These are phyloP conservation scores for Clonostachys solani DNA, from an alignment of 2,329 filamentous ascomycete species.

Conservation along the genomic window DNA sequence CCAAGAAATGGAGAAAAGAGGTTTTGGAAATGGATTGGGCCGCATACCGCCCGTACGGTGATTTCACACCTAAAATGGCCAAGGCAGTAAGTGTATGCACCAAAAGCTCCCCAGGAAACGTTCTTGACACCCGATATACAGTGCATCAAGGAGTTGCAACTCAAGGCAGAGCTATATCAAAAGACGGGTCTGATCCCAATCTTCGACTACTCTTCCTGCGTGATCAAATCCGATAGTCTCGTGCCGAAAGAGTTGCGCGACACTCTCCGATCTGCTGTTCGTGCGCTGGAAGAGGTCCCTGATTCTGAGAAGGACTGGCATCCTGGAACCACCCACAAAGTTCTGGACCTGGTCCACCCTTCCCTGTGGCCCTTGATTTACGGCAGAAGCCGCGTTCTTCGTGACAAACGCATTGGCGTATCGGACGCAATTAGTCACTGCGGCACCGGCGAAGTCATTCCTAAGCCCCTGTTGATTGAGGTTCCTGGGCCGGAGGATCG, in stretches of 20 bases:
- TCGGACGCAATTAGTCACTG: conserved; percentile 24
- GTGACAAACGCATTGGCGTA: conserved; percentile 24
- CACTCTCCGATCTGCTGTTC: conserved; percentile 35
- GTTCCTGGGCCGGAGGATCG: not conserved
- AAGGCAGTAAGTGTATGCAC: conserved; percentile 14
- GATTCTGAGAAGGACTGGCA: conserved; percentile 54
- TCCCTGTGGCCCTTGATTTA: conserved; percentile 59
- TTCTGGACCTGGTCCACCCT: conserved; percentile 60
- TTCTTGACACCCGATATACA: not conserved
- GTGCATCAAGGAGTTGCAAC: conserved; percentile 22
- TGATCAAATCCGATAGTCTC: conserved; percentile 28
- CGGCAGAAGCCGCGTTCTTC: conserved; percentile 33
- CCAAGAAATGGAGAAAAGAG: conserved; percentile 20
- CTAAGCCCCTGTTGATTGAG: conserved; percentile 3
- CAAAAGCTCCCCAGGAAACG: not conserved
- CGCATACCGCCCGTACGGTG: conserved; percentile 9
- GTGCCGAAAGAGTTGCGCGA: conserved; percentile 10
- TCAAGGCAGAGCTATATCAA: conserved; percentile 24
- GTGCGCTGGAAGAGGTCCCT: conserved; percentile 43
- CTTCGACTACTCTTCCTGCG: conserved; percentile 21
- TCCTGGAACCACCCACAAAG: conserved; percentile 48
- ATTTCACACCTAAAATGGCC: conserved; percentile 22
- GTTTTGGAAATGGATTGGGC: conserved; percentile 21
- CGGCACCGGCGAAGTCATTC: conserved; percentile 21
- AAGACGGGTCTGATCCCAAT: conserved; percentile 23